These are phyloP conservation scores for Daedalea quercina DNA, from an alignment of 768 basidiomycete genomes.

Conservation along the genomic window DNA sequence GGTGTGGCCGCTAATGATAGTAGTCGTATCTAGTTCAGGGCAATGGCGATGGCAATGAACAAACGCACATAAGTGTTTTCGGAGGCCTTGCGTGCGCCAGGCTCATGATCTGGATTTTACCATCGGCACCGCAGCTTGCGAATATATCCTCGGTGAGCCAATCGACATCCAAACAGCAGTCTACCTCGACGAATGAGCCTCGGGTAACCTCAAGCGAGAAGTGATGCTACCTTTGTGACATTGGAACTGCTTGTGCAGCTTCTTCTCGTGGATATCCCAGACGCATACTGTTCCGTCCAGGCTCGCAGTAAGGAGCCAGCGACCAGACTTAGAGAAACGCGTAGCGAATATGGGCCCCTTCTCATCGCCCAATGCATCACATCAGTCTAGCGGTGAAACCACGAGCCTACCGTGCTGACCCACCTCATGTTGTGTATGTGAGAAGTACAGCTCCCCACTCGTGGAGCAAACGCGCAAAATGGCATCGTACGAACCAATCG, in stretches of 20 bases:
- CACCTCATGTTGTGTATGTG: conserved; percentile 61
- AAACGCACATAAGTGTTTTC: conserved; percentile 53
- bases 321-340: conserved; percentile 67
- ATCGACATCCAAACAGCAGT: conserved; percentile 75
- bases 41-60: not conserved
- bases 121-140: conserved; percentile 69
- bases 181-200: conserved; percentile 27
- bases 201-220: not conserved
- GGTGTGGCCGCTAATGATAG: conserved; percentile 50
- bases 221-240: conserved; percentile 50
- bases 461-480: conserved; percentile 61
- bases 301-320: conserved; percentile 71
- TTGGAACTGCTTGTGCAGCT: conserved; percentile 54
- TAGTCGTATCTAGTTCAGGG: not conserved
- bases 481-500: conserved; percentile 74
- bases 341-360: conserved; percentile 80
- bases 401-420: conserved; percentile 9
- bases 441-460: conserved; percentile 56
- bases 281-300: conserved; percentile 72
- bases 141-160: conserved; percentile 71
- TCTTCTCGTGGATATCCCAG: conserved; percentile 66
- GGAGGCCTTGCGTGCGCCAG: conserved; percentile 47
- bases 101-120: conserved; percentile 52
- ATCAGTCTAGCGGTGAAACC: not conserved
- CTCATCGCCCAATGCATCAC: conserved; percentile 22